Evolutionary conservation across 2,329 filamentous ascomycete genomes (phyloP), one percentile per base, ranked within the genome.

Genomic region (Corniculantispora saksenae): DNA sequence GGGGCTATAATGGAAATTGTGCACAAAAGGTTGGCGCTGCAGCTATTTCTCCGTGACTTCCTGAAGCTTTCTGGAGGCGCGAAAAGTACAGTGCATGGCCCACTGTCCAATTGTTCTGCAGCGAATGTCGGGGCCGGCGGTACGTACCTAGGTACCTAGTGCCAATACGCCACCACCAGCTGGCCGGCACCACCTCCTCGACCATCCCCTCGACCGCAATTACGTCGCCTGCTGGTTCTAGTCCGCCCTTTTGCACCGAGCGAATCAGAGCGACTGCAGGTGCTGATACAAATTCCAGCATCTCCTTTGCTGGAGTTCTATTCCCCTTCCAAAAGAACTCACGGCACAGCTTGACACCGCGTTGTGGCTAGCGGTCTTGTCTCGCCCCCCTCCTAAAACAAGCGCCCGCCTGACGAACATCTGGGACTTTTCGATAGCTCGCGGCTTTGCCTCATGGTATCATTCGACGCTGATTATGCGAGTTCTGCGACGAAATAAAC

Each of bases 181-280:
- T 27, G 21, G 35, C 50, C 35, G 23, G 60, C 48, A 53, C 43
- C 61, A 48, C 61, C 40, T 63, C 43, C 38, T 64, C 53, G 40
- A 55, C 60, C 25, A 45, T 43, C 61, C 61, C 45, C 61, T 64
- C 61, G 55, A 53, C 47, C 45, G 35, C 35, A 51, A 57, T 25
- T 50, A 35, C 54, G 61, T 29, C 50, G 45, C 45, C 27, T 47
- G 51, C 32, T 25, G 25, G 25, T 25, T 27, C 19, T 43, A 13
- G 12, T 19, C 54, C 54, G 35, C 19, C n/a, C 29, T 5, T 54
- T n/a, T 23, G 27, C 61, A 50, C n/a, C 21, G 40, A 56, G 51
- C 53, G n/a, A 29, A 12, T 25, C 12, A 3, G 25, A n/a, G 25
- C 50, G 35, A 55, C 19, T 29, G 53, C 53, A 21, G 47, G 27